Percentiles rank a stretch among this genome's conserved stretches.
These are phyloP conservation scores for Simplicillium sp. DNA, from an alignment of 2,329 filamentous ascomycete genomes.

Conservation along the genomic window DNA sequence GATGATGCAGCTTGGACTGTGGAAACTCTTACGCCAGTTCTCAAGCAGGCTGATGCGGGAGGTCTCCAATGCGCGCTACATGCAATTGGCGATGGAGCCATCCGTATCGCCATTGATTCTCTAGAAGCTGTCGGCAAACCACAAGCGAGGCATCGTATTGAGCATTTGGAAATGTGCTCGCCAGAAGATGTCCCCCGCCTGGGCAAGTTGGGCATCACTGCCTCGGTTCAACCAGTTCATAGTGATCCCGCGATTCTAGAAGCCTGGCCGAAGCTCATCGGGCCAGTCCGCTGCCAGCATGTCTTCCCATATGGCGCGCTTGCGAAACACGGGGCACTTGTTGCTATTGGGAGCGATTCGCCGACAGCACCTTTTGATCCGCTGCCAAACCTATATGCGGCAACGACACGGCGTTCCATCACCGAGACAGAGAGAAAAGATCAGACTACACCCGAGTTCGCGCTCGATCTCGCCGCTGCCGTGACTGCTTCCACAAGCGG, in stretches of 20 bases:
- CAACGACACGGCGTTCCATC: constrained; percentile 42
- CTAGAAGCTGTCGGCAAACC: constrained; percentile 32
- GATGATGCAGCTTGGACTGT: constrained; percentile 42
- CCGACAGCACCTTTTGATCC: constrained; percentile 48
- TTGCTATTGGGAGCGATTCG: constrained; percentile 50
- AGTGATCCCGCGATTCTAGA: constrained; percentile 51
- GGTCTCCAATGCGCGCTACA: constrained; percentile 36
- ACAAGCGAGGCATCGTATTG: constrained; percentile 46
- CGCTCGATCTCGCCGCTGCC: constrained; percentile 36
- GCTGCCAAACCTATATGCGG: constrained; percentile 48
- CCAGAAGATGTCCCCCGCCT: constrained; percentile 45
- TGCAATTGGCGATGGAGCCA: constrained; percentile 25
- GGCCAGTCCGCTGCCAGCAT: constrained; percentile 39
- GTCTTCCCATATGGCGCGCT: constrained; percentile 58
- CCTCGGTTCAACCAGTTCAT: constrained; percentile 49
- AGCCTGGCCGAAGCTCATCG: constrained; percentile 51
- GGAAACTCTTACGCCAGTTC: constrained; percentile 41
- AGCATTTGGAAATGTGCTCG: constrained; percentile 51
- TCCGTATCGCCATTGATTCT: constrained; percentile 44
- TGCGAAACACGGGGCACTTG: constrained; percentile 37
- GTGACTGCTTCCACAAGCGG: constrained; percentile 39
- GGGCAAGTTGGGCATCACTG: constrained; percentile 49
- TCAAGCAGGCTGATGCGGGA: constrained; percentile 39
- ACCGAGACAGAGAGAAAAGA: constrained; percentile 27
- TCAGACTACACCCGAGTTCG: constrained; percentile 38